Conservation (phyloP, 805 yeast genomes). For the Metschnikowia reukaufii region DNA sequence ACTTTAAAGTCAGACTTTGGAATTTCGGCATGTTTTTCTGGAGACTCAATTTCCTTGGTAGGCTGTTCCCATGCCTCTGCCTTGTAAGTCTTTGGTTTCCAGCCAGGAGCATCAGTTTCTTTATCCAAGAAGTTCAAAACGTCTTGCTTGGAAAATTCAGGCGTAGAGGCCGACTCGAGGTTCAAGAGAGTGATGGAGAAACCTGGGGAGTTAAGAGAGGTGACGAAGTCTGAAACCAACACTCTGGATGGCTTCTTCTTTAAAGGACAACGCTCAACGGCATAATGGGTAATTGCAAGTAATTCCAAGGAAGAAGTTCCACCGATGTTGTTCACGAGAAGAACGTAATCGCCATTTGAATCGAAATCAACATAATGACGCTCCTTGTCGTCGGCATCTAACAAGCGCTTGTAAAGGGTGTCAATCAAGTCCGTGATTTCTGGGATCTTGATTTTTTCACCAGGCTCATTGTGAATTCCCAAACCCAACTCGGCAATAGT, state of each 20-base stretch:
- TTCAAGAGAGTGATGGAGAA: constrained; percentile 82
- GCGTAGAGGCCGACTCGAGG: constrained; percentile 42
- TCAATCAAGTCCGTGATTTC: constrained; percentile 56
- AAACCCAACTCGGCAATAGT: constrained; percentile 86
- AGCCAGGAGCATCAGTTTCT: constrained; percentile 79
- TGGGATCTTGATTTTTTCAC: constrained; percentile 74
- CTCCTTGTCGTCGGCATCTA: constrained; percentile 66
- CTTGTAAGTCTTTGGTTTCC: constrained; percentile 53
- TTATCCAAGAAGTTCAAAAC: constrained; percentile 60
- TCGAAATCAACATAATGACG: constrained; percentile 77
- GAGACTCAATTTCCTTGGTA: constrained; percentile 29
- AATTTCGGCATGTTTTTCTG: constrained; percentile 23
- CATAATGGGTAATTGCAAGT: constrained; percentile 65
- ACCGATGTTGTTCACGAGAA: constrained; percentile 83
- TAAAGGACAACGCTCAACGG: constrained; percentile 50
- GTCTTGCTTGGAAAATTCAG: constrained; percentile 16
- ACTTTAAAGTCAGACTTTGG: constrained; percentile 30
- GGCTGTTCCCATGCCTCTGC: constrained; percentile 30
- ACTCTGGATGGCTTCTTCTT: constrained; percentile 66
- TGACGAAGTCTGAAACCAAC: constrained; percentile 76
- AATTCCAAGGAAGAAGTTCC: constrained; percentile 84
- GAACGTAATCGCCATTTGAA: constrained; percentile 61
- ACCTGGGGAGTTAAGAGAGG: constrained; percentile 91
- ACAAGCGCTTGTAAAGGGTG: constrained; percentile 59
- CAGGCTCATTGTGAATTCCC: constrained; percentile 97